Evolutionary conservation across 106 monocot species (phyloP).

Genomic region (Cymbidium sinense): DNA sequence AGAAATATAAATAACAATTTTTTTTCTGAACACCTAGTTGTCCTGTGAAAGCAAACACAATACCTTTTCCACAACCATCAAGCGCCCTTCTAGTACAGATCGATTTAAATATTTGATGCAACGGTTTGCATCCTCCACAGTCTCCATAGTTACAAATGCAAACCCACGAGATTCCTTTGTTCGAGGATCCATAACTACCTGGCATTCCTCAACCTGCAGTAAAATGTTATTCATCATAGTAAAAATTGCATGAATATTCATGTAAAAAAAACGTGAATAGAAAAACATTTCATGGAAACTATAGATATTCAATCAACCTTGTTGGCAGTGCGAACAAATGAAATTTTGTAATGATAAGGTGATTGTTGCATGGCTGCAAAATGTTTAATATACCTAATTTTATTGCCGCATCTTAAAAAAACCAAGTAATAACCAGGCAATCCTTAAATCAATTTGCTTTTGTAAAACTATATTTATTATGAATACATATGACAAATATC

Average conservation of each 20-base stretch:
- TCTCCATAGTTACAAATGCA: constrained; percentile 83
- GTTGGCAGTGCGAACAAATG: neutral
- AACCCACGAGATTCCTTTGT: constrained; percentile 88
- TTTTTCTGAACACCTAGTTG: neutral
- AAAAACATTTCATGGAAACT: neutral
- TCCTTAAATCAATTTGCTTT: too few relatives aligned
- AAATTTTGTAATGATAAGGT: neutral
- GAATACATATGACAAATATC: too few relatives aligned
- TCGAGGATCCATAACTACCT: constrained; percentile 70
- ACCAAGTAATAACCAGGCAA: too few relatives aligned
- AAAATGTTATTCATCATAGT: neutral
- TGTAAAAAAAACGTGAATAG: too few relatives aligned
- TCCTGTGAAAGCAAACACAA: neutral
- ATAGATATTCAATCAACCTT: neutral
- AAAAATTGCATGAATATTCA: neutral
- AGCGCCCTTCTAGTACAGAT: constrained; percentile 73
- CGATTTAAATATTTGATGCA: constrained; percentile 66
- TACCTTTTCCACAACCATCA: constrained; percentile 88
- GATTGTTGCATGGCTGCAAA: neutral
- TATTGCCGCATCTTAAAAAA: neutral
- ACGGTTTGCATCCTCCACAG: constrained; percentile 51
- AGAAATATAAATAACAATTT: constrained; percentile 14
- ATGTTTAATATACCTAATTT: neutral
- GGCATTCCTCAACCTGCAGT: constrained; percentile 59
- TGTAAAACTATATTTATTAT: too few relatives aligned